Conservation (phyloP, 805 yeast species). For the Kluyveromyces lactis region DNA sequence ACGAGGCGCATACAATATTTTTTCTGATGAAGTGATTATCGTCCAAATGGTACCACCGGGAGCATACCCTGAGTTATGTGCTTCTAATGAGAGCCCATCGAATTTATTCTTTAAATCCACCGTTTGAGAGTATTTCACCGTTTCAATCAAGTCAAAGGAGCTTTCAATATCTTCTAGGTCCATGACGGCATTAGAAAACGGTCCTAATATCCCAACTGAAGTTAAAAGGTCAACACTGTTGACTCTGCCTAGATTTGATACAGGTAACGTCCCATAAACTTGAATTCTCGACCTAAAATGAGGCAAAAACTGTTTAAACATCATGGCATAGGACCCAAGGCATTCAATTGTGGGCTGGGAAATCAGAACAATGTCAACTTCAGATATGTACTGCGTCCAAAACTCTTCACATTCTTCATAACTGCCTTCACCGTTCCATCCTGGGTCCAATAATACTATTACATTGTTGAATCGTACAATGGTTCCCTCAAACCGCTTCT, state of each 20-base stretch:
- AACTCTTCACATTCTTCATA: conserved; percentile 24
- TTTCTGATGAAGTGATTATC: conserved; percentile 63
- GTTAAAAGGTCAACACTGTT: conserved; percentile 79
- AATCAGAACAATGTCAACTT: conserved; percentile 62
- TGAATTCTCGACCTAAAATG: conserved; percentile 55
- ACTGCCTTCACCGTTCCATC: conserved; percentile 54
- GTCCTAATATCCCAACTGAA: conserved; percentile 67
- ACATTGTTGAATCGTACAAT: conserved; percentile 50
- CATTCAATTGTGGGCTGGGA: conserved; percentile 81
- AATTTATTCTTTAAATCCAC: conserved; percentile 49
- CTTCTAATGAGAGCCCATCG: conserved; percentile 60
- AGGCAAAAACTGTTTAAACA: conserved; percentile 50
- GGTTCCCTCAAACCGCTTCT: conserved; percentile 30
- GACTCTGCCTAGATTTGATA: conserved; percentile 75
- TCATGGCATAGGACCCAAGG: conserved; percentile 67
- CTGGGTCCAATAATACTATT: conserved; percentile 60
- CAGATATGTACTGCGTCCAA: conserved; percentile 35
- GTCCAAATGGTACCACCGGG: conserved; percentile 93
- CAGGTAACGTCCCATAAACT: conserved; percentile 85
- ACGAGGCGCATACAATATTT: conserved; percentile 77
- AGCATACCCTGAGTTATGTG: conserved; percentile 86
- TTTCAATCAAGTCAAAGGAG: conserved; percentile 60
- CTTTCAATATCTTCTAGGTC: conserved; percentile 72
- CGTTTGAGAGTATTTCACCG: conserved; percentile 75
- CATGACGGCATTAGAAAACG: conserved; percentile 45